A percentile compares a stretch with the other conserved stretches of the same genome.
Evolutionary conservation across 2,329 filamentous ascomycete species (phyloP).

Genomic region (Cladosporium halotolerans): DNA sequence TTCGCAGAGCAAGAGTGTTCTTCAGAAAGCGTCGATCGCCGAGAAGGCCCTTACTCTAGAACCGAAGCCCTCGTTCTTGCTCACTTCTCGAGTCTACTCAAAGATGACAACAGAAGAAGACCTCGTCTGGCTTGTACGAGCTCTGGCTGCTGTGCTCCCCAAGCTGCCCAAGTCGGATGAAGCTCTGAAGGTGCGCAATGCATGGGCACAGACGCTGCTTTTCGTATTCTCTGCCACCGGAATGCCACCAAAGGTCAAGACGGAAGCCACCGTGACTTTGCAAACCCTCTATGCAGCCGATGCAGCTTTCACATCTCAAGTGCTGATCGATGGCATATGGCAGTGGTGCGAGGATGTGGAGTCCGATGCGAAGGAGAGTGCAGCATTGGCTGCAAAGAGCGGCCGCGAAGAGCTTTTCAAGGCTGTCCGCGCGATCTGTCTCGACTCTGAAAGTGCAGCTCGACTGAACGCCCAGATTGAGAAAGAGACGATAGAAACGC

Average conservation of each 20-base stretch:
- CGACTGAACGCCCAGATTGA: conserved; percentile 40
- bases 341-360: conserved; percentile 65
- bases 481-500: conserved; percentile 52
- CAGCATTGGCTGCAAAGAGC: conserved; percentile 59
- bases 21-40: conserved; percentile 57
- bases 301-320: conserved; percentile 52
- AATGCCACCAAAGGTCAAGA: conserved; percentile 57
- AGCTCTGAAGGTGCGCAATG: conserved; percentile 14
- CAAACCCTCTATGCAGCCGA: conserved; percentile 58
- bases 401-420: conserved; percentile 58
- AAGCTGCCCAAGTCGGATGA: conserved; percentile 46
- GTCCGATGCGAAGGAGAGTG: conserved; percentile 69
- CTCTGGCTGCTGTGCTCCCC: conserved; percentile 57
- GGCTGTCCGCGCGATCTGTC: conserved; percentile 58
- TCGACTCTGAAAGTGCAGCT: conserved; percentile 46
- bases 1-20: conserved; percentile 50
- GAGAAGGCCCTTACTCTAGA: conserved; percentile 62
- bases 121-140: conserved; percentile 66
- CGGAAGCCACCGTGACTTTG: conserved; percentile 56
- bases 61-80: conserved; percentile 81
- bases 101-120: conserved; percentile 73
- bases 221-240: conserved; percentile 63
- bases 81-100: conserved; percentile 77
- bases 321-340: conserved; percentile 71
- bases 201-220: conserved; percentile 80